Evolutionary conservation across 2,329 filamentous ascomycete species (phyloP).

Genomic region (Sordariomycetes sp.): DNA sequence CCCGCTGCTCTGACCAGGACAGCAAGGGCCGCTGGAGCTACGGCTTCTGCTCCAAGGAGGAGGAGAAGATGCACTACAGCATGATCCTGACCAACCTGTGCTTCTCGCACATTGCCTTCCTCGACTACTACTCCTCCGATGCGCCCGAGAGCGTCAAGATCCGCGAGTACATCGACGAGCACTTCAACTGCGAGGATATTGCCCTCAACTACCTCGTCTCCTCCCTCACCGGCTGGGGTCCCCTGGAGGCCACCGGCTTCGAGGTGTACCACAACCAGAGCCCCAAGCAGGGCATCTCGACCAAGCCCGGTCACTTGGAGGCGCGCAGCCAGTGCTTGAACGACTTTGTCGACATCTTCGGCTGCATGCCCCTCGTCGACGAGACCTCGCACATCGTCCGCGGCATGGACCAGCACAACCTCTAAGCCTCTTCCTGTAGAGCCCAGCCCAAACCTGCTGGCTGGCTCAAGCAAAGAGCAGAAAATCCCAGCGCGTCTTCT

Average conservation of each 20-base stretch:
- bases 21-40: slow-evolving; percentile 20
- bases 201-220: slow-evolving; percentile 26
- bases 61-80: slow-evolving; percentile 18
- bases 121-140: slow-evolving; percentile 27
- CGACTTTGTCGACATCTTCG: slow-evolving; percentile 20
- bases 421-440: too few relatives aligned
- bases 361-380: slow-evolving; percentile 23
- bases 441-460: too few relatives aligned
- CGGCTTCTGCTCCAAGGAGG: slow-evolving; percentile 17
- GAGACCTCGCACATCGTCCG: slow-evolving; percentile 22
- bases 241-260: slow-evolving; percentile 22
- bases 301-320: slow-evolving; percentile 19
- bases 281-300: slow-evolving; percentile 21
- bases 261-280: slow-evolving; percentile 20
- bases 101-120: slow-evolving; percentile 25
- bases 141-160: slow-evolving; percentile 18
- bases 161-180: slow-evolving; percentile 24
- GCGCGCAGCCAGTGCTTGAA: slow-evolving; percentile 25
- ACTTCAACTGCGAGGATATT: slow-evolving; percentile 31
- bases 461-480: too few relatives aligned
- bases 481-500: too few relatives aligned
- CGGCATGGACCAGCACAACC: too few relatives aligned
- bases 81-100: slow-evolving; percentile 27
- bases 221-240: slow-evolving; percentile 21
- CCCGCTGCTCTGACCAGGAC: slow-evolving; percentile 19